Evolutionary conservation across 2,329 filamentous ascomycete genomes (phyloP), one percentile per base, ranked within the genome.

Genomic region (Diaporthe capsici): DNA sequence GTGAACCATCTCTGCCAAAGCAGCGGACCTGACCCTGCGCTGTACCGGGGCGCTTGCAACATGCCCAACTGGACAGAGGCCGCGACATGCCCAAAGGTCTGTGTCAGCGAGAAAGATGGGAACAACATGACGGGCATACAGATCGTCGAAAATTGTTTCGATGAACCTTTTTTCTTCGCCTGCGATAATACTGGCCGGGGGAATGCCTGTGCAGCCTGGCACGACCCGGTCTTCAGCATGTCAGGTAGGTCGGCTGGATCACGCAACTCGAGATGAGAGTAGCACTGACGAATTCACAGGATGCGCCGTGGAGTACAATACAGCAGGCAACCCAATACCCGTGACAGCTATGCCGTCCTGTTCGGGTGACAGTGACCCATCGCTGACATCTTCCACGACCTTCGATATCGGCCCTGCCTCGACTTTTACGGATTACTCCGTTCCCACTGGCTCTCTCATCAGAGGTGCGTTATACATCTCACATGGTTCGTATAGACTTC

Each of bases 31-130:
- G 49, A 51, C 8, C 7, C 17, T 4, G 34, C 34, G 12, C 44
- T 65, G 17, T 73, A 73, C 17, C 71, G 71, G 4, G 71, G 71
- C 22, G 71, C 71, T 53, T 73, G 71, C 60, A 65, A 73, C 58
- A 51, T 55, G 71, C 71, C 28, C 1, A 55, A 73, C 58, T 73
- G 58, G 71, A 72, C 71, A 42, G n/a, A 73, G 10, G 58, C 44
- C 7, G n/a, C 31, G 25, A 65, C 47, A 1, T 73, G 71, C 58
- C 58, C 71, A 4, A 6, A 55, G 15, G n/a, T 73, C 10, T 73
- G 71, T 20, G 9, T n/a, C 37, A 28, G 20, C 20, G 7, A 20
- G 39, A 25, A 47, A 17, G 8, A 51, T 9, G 28, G 28, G n/a
- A 25, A 42, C 44, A 55, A 44, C n/a, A 17, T 65, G 58, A 55